Percentiles rank a stretch among this genome's conserved stretches.
These are phyloP conservation scores for Pelargonium myrrhifolium DNA, from an alignment of 441 rosid genomes.

Conservation along the genomic window DNA sequence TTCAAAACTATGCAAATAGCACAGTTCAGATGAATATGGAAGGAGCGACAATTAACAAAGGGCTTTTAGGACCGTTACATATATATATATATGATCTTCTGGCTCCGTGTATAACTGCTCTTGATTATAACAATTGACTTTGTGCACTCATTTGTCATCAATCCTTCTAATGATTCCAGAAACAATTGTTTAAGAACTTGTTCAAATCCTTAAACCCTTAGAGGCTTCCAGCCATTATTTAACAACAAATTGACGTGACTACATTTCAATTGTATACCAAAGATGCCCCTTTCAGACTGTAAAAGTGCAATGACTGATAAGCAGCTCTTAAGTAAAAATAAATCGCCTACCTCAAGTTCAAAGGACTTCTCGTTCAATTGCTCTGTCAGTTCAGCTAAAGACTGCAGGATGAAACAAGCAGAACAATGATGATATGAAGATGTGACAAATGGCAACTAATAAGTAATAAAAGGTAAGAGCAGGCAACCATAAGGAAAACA, in stretches of 20 bases:
- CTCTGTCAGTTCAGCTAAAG: conserved; percentile 61
- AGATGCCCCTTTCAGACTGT: not conserved
- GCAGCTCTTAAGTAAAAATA: conserved; percentile 13
- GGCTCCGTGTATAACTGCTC: not conserved
- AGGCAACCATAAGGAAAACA: conserved; percentile 2
- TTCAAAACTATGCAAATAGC: not conserved
- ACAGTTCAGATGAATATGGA: not conserved
- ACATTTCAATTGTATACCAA: conserved; percentile 7
- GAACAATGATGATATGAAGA: conserved; percentile 21
- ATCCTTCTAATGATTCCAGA: not conserved
- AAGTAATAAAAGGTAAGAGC: conserved; percentile 10
- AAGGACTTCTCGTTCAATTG: conserved; percentile 89
- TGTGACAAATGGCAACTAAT: too few relatives aligned
- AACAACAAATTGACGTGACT: not conserved
- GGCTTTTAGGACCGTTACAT: not conserved
- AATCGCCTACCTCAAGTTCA: conserved; percentile 79
- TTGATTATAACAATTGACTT: not conserved
- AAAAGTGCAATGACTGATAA: conserved; percentile 6
- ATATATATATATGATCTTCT: not conserved
- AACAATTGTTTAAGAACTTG: not conserved
- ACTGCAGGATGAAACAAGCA: conserved; percentile 38
- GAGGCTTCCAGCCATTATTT: not conserved
- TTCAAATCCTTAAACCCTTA: not conserved
- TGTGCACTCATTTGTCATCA: not conserved
- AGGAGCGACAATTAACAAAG: not conserved